Evolutionary conservation across 352 stramenopile species (phyloP).

Genomic region (Aphanomyces astaci): DNA sequence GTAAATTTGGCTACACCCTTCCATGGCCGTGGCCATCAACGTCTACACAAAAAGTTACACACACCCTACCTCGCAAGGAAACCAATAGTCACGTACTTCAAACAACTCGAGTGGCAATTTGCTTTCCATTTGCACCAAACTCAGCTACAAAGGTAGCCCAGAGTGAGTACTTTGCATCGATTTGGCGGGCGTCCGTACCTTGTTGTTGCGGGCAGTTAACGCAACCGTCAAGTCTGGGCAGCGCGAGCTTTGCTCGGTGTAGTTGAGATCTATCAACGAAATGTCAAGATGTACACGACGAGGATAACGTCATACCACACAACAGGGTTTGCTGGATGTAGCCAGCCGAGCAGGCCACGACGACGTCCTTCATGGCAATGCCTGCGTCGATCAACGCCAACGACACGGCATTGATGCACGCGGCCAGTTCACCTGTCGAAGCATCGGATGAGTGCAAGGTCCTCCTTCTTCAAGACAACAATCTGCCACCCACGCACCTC

Average conservation of each 20-base stretch:
- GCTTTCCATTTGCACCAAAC: slow-evolving; percentile 86
- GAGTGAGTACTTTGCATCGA: background rate
- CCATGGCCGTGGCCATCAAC: slow-evolving; percentile 70
- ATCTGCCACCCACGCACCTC: slow-evolving; percentile 30
- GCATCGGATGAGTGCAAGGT: background rate
- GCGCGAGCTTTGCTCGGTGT: slow-evolving; percentile 81
- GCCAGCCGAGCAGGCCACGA: slow-evolving; percentile 81
- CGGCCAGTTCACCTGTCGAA: slow-evolving; percentile 52
- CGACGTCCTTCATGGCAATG: slow-evolving; percentile 88
- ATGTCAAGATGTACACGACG: background rate
- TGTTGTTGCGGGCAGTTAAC: slow-evolving; percentile 80
- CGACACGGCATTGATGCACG: slow-evolving; percentile 86
- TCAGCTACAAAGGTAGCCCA: slow-evolving; percentile 36
- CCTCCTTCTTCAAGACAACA: background rate
- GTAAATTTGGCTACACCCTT: slow-evolving; percentile 79
- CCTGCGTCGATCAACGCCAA: slow-evolving; percentile 87
- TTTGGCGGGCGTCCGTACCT: slow-evolving; percentile 21
- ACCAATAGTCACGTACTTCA: slow-evolving; percentile 31
- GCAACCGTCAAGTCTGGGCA: slow-evolving; percentile 82
- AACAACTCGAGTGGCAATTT: slow-evolving; percentile 84
- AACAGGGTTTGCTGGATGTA: slow-evolving; percentile 86
- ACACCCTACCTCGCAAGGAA: background rate
- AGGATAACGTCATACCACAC: slow-evolving; percentile 40
- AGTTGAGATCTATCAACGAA: slow-evolving; percentile 72
- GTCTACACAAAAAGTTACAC: too few relatives aligned